phyloP scores from a whole-genome alignment of 2,329 filamentous ascomycete species.

The Fusarium neocosmosporiellum region DNA sequence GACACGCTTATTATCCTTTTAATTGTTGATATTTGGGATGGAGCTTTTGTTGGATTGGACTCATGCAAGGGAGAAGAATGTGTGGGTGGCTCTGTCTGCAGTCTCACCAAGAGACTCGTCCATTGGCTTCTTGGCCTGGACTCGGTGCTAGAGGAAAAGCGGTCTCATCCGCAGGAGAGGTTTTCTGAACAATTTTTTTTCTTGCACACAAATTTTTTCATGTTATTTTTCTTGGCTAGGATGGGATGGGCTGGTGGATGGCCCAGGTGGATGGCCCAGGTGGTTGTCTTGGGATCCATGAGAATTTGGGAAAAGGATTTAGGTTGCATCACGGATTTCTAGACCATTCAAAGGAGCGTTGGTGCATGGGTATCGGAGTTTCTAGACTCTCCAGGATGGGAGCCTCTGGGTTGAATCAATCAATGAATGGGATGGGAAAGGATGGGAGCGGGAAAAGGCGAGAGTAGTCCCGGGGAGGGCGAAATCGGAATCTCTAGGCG shows the following conservation, averaged over 20 bases:
- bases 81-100: constrained; percentile 26
- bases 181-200: constrained; percentile 18
- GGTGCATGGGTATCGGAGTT: constrained; percentile 31
- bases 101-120: constrained; percentile 26
- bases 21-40: constrained; percentile 29
- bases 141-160: constrained; percentile 25
- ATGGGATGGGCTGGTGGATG: background rate
- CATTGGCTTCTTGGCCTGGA: constrained; percentile 29
- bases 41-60: constrained; percentile 27
- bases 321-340: constrained; percentile 34
- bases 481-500: constrained; percentile 26
- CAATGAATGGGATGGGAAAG: background rate
- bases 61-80: constrained; percentile 34
- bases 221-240: constrained; percentile 13
- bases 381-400: constrained; percentile 31
- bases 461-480: constrained; percentile 22
- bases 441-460: constrained; percentile 17
- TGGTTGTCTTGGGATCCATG: constrained; percentile 3
- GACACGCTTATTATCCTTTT: constrained; percentile 24
- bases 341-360: constrained; percentile 35
- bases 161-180: constrained; percentile 21
- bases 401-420: constrained; percentile 21
- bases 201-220: constrained; percentile 10
- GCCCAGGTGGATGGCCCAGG: background rate
- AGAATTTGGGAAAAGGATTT: constrained; percentile 4